Evolutionary conservation across 2,329 filamentous ascomycete species (phyloP).

Genomic region (Ophiobolus disseminans): DNA sequence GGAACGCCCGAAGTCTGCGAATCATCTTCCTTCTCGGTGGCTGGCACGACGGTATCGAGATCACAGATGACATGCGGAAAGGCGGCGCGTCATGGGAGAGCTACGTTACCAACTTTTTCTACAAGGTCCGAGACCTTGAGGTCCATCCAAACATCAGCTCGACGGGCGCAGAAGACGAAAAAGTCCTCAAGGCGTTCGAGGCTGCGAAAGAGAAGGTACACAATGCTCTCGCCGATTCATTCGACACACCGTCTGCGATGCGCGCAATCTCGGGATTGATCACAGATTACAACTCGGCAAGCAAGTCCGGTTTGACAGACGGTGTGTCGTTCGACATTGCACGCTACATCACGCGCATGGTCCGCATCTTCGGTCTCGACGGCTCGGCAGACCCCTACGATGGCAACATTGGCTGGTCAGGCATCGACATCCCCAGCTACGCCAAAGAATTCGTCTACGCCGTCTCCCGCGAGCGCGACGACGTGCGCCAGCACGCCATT

Average conservation of each 20-base stretch:
- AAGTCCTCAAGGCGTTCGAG: constrained; percentile 59
- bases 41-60: constrained; percentile 92
- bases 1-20: constrained; percentile 79
- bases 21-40: constrained; percentile 86
- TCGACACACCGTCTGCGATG: constrained; percentile 85
- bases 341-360: constrained; percentile 81
- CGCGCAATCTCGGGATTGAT: constrained; percentile 78
- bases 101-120: constrained; percentile 74
- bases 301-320: constrained; percentile 51
- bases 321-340: constrained; percentile 64
- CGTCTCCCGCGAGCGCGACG: constrained; percentile 63
- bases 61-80: constrained; percentile 80
- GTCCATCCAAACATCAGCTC: constrained; percentile 42
- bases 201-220: constrained; percentile 65
- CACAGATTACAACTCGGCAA: constrained; percentile 72
- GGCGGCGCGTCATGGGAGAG: constrained; percentile 81
- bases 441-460: constrained; percentile 69
- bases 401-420: constrained; percentile 67
- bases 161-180: constrained; percentile 45
- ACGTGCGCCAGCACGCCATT: constrained; percentile 63
- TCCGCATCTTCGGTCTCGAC: constrained; percentile 84
- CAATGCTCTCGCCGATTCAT: constrained; percentile 78
- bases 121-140: constrained; percentile 62
- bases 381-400: constrained; percentile 57
- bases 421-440: constrained; percentile 66